Evolutionary conservation across 139 green algal species (phyloP).

Genomic region (Chlamydomonas schloesseri): DNA sequence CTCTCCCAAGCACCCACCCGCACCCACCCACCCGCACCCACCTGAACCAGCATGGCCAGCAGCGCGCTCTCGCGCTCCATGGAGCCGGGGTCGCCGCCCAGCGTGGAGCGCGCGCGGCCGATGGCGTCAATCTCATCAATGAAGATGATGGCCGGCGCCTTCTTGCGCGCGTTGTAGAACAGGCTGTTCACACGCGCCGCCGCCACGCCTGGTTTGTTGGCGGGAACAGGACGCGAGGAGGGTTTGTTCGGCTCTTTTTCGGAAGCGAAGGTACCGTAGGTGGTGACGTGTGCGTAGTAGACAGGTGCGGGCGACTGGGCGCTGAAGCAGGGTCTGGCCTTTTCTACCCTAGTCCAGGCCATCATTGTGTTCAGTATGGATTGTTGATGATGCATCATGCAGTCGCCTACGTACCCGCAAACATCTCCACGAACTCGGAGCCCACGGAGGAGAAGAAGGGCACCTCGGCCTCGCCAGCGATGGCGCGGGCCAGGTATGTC

Average conservation of each 20-base stretch:
- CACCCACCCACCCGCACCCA: too few relatives aligned
- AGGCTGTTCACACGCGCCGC: conserved; percentile 70
- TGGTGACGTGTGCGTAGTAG: too few relatives aligned
- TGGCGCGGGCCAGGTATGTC: conserved; percentile 75
- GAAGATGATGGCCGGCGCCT: conserved; percentile 97
- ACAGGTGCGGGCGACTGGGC: too few relatives aligned
- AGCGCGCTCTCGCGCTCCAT: conserved; percentile 76
- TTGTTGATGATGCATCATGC: too few relatives aligned
- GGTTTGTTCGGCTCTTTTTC: not conserved
- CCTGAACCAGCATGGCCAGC: conserved; percentile 69
- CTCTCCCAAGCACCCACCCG: too few relatives aligned
- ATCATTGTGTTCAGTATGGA: too few relatives aligned
- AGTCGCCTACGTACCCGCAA: conserved; percentile 17
- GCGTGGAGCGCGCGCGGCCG: conserved; percentile 44
- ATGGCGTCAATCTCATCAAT: conserved; percentile 98
- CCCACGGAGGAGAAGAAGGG: conserved; percentile 68
- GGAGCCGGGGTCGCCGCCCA: conserved; percentile 62
- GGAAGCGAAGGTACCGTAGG: not conserved
- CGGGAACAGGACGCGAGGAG: too few relatives aligned
- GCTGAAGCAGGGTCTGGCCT: too few relatives aligned
- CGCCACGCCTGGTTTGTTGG: conserved; percentile 59
- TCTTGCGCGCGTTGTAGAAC: conserved; percentile 64
- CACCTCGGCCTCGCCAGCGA: conserved; percentile 72
- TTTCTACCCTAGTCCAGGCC: too few relatives aligned
- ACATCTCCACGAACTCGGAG: conserved; percentile 84